Evolutionary conservation across 768 basidiomycete species (phyloP).

Genomic region (Tricholoma furcatifolium): DNA sequence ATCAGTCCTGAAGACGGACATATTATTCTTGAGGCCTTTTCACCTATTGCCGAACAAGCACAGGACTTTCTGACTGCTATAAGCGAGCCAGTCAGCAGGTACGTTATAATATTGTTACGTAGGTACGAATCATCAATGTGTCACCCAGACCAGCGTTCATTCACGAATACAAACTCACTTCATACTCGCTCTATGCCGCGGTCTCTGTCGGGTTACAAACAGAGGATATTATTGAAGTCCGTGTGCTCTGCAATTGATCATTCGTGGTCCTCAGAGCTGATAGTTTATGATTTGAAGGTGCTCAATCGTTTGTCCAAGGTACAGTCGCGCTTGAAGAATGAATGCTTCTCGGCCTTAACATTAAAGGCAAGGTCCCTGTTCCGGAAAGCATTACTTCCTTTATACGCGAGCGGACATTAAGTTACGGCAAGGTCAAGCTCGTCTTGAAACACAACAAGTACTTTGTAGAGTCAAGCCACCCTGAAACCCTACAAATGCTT

Average conservation of each 20-base stretch:
- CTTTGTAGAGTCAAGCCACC: constrained; percentile 93
- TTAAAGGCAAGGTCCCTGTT: constrained; percentile 72
- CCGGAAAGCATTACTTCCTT: constrained; percentile 83
- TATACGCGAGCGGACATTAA: constrained; percentile 91
- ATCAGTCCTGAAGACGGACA: constrained; percentile 90
- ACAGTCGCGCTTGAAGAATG: constrained; percentile 10
- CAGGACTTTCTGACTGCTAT: constrained; percentile 99
- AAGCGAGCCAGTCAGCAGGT: constrained; percentile 98
- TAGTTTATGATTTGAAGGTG: constrained; percentile 48
- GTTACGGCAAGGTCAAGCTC: constrained; percentile 97
- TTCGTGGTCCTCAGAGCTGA: constrained; percentile 16
- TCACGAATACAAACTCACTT: constrained; percentile 98
- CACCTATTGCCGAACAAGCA: constrained; percentile 95
- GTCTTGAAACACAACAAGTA: constrained; percentile 98
- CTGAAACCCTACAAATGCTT: constrained; percentile 85
- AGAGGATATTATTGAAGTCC: constrained; percentile 96
- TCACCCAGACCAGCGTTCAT: constrained; percentile 86
- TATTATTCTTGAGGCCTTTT: constrained; percentile 97
- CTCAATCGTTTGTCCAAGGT: constrained; percentile 82
- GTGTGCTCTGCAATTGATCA: constrained; percentile 34
- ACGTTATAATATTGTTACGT: constrained; percentile 36
- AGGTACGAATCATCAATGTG: constrained; percentile 27
- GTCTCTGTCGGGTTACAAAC: constrained; percentile 98
- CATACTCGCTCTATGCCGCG: constrained; percentile 97
- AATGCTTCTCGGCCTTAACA: constrained; percentile 5